These are phyloP conservation scores for Penicillium sp. DNA, from an alignment of 2,329 filamentous ascomycete species.

Conservation along the genomic window DNA sequence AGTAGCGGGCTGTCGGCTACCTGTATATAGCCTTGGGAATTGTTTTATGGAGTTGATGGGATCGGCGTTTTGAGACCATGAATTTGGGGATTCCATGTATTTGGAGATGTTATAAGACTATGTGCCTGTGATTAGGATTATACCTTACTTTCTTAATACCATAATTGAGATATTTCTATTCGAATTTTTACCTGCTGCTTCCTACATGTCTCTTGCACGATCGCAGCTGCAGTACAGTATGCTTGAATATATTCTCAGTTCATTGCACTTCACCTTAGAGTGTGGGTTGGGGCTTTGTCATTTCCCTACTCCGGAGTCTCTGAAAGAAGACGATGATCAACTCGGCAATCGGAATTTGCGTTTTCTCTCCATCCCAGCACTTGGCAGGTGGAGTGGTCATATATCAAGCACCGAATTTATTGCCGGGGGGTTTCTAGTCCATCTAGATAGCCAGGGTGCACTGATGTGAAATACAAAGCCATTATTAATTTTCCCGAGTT, in stretches of 20 bases:
- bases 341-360: too few species aligned
- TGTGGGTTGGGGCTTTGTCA: too few species aligned
- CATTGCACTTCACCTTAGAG: too few species aligned
- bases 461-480: too few species aligned
- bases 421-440: too few species aligned
- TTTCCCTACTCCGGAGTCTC: too few species aligned
- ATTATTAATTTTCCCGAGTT: too few species aligned
- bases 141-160: neutral
- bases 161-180: neutral
- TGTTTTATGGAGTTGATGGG: neutral
- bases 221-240: slow-evolving; percentile 5
- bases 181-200: neutral
- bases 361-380: too few species aligned
- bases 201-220: neutral
- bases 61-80: neutral
- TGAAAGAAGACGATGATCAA: too few species aligned
- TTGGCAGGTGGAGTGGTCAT: too few species aligned
- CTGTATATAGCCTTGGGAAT: neutral
- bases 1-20: neutral
- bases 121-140: neutral
- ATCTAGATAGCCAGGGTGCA: too few species aligned
- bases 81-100: neutral
- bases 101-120: neutral
- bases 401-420: too few species aligned
- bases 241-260: slow-evolving; percentile 32